phyloP scores from a whole-genome alignment of 2,329 filamentous ascomycete genomes.

The Dactylellina drechsleri region DNA sequence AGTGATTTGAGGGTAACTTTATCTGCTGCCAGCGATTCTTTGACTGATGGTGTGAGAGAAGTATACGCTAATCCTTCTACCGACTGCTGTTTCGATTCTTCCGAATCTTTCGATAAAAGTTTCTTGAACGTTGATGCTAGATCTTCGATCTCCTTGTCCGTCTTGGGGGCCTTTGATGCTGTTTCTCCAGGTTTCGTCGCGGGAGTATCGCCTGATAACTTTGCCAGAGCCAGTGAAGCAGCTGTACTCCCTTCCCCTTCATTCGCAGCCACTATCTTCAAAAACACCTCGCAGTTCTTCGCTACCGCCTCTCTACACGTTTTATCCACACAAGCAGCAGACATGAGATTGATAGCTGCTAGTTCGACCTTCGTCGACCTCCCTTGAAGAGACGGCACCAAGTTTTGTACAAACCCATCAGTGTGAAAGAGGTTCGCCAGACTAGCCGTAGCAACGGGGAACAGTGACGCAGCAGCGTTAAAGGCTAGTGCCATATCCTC shows the following conservation, averaged over 20 bases:
- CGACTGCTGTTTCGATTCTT: constrained; percentile 72
- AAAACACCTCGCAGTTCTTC: constrained; percentile 86
- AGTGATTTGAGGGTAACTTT: constrained; percentile 69
- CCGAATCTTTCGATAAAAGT: constrained; percentile 72
- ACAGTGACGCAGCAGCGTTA: constrained; percentile 87
- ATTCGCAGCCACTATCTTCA: constrained; percentile 83
- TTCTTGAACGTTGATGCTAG: constrained; percentile 72
- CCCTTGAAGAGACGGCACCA: constrained; percentile 74
- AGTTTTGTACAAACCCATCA: constrained; percentile 82
- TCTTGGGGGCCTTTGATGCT: constrained; percentile 65
- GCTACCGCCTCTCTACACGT: constrained; percentile 83
- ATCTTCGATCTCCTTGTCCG: constrained; percentile 70
- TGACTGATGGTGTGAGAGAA: constrained; percentile 84
- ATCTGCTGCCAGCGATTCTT: constrained; percentile 80
- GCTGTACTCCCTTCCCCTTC: constrained; percentile 70
- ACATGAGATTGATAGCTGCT: constrained; percentile 86
- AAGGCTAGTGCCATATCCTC: constrained; percentile 92
- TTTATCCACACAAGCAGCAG: constrained; percentile 86
- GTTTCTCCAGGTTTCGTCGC: constrained; percentile 31
- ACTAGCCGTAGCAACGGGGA: constrained; percentile 72
- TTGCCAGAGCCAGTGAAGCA: constrained; percentile 80
- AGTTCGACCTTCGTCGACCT: constrained; percentile 80
- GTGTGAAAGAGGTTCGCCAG: constrained; percentile 80
- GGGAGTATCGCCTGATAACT: constrained; percentile 70
- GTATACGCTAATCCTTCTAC: constrained; percentile 93